Percentiles rank a stretch among this genome's conserved stretches.
These are phyloP conservation scores for Chlamydomonas sp. DNA, from an alignment of 139 green algal genomes.

Conservation along the genomic window DNA sequence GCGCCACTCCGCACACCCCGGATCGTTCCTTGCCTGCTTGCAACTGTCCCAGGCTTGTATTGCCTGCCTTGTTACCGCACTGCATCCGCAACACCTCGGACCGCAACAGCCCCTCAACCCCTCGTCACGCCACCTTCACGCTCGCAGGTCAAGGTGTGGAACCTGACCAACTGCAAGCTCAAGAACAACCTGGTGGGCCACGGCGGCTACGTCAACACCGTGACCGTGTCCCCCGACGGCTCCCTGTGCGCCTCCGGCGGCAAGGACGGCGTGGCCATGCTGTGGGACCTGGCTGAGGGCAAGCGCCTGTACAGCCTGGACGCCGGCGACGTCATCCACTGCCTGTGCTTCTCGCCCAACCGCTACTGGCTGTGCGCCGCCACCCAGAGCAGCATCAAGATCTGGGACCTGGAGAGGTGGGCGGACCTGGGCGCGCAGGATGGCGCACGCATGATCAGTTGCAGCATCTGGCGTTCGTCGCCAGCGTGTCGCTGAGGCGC, in stretches of 20 bases:
- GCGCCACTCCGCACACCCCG: slow-evolving; percentile 43
- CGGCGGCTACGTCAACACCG: slow-evolving; percentile 95
- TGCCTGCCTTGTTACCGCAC: neutral
- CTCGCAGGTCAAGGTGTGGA: slow-evolving; percentile 91
- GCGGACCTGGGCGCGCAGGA: neutral
- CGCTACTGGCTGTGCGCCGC: slow-evolving; percentile 99
- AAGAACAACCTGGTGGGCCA: slow-evolving; percentile 96
- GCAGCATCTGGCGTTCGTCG: neutral
- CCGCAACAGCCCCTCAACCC: neutral
- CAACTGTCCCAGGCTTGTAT: neutral
- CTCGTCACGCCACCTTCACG: neutral
- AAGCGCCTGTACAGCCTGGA: slow-evolving; percentile 99
- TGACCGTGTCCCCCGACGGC: slow-evolving; percentile 98
- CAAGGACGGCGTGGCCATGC: slow-evolving; percentile 98
- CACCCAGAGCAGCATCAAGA: slow-evolving; percentile 93
- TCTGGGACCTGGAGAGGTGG: slow-evolving; percentile 96
- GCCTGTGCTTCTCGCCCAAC: slow-evolving; percentile 98
- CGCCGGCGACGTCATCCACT: slow-evolving; percentile 97
- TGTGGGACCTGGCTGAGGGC: slow-evolving; percentile 99
- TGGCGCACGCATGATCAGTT: neutral
- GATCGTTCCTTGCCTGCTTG: neutral
- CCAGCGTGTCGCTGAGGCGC: no score
- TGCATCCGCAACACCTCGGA: neutral
- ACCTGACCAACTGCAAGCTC: slow-evolving; percentile 99
- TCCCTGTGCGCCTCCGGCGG: slow-evolving; percentile 98